Percentiles rank a stretch among this genome's conserved stretches.
These are phyloP conservation scores for Hibiscus trionum DNA, from an alignment of 345 rosid species.

Conservation along the genomic window DNA sequence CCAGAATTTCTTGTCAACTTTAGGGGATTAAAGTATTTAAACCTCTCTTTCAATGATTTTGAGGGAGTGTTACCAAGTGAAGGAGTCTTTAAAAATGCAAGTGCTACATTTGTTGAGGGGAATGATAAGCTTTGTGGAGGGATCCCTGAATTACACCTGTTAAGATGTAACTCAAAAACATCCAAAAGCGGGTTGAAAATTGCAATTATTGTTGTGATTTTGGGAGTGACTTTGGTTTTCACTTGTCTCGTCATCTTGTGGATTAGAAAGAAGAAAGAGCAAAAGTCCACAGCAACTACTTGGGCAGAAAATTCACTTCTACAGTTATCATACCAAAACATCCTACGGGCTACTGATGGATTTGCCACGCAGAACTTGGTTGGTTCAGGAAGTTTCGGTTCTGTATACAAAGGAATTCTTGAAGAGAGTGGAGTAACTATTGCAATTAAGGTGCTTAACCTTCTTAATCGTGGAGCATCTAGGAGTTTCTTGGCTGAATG, in stretches of 20 bases:
- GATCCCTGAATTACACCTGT: background rate
- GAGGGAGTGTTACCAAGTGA: slow-evolving; percentile 32
- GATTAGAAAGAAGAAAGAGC: background rate
- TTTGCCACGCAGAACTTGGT: slow-evolving; percentile 17
- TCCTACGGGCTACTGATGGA: slow-evolving; percentile 12
- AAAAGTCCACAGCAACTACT: background rate
- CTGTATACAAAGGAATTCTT: slow-evolving; percentile 15
- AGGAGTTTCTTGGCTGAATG: background rate
- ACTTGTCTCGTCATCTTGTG: background rate
- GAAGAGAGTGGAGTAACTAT: background rate
- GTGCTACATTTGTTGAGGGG: slow-evolving; percentile 21
- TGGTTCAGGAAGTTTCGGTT: slow-evolving; percentile 22
- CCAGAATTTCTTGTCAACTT: slow-evolving; percentile 11
- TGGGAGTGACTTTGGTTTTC: background rate
- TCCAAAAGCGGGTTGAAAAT: background rate
- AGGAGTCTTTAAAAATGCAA: slow-evolving; percentile 29
- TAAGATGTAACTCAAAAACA: background rate
- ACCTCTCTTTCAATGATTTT: slow-evolving; percentile 34
- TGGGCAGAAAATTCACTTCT: background rate
- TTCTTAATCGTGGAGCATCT: background rate
- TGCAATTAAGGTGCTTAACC: slow-evolving; percentile 36
- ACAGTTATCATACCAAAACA: background rate
- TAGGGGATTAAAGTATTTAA: background rate
- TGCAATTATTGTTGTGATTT: background rate
- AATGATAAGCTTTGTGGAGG: slow-evolving; percentile 38